Base-by-base conservation (phyloP, 148 eudicot species). In the Camellia japonica region DNA sequence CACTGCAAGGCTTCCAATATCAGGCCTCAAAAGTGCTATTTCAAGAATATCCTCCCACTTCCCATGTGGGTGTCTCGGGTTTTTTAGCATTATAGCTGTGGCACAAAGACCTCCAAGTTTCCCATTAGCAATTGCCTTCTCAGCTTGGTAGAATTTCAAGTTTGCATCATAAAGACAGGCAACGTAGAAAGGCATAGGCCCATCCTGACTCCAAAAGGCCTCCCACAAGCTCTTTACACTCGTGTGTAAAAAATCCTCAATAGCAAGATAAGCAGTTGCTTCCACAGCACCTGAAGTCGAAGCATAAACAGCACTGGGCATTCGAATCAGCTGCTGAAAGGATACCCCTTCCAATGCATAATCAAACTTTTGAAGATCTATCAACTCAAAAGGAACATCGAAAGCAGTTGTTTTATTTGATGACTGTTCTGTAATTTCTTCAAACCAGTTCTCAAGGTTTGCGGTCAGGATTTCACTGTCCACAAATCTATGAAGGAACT, bases 231-330 rank as follows among this genome's bases (percentile, higher is more conserved):
- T 91, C 83, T 88, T 90, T 61, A 86, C 94, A 72, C 95, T 84
- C 51, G 99, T 89, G 83, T 96, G 95, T 70, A 96, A 84, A 74
- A 96, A 96, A 88, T 96, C 99, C 75, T 96, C 99, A 9, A 96
- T 78, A 7, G 99, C 99, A 71, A 91, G 88, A 88, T 83, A 92
- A 49, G 91, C 87, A 78, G 89, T 83, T 77, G 90, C 90, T 83
- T 93, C 97, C 51, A 85, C 86, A 81, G 88, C 84, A 71, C 89
- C 89, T 75, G 99, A 96, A 74, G 97, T 85, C 68, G 98, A 90
- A 75, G 92, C 94, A 86, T 93, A 90, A 69, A 92, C 83, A 81
- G 93, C 88, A 86, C 89, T 89, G 64, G 99, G 99, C 99, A 96
- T 96, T 68, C 99, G 94, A 69, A 96, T 80, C 67, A 96, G 89